Percentiles rank a stretch among this genome's conserved stretches.
phyloP scores from a whole-genome alignment of 139 green algal species.

The Pleodorina starrii region DNA sequence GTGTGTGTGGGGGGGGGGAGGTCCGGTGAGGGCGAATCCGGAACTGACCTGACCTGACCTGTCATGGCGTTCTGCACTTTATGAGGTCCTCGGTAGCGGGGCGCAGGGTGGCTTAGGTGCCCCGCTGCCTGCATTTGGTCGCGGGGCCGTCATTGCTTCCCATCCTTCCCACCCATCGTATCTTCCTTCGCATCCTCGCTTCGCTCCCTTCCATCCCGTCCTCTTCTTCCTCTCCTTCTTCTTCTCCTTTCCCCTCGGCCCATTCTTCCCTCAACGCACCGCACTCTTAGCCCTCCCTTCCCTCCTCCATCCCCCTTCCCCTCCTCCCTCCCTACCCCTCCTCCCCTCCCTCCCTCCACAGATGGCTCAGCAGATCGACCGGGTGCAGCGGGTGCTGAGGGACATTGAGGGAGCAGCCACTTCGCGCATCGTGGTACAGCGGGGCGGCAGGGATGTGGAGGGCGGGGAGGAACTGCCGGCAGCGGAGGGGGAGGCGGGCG shows the following conservation, averaged over 20 bases:
- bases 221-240: background rate
- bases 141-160: background rate
- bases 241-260: background rate
- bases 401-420: background rate
- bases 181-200: background rate
- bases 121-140: no score
- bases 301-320: background rate
- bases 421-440: slow-evolving; percentile 29
- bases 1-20: background rate
- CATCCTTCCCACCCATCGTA: background rate
- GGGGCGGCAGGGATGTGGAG: slow-evolving; percentile 2
- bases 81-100: no score
- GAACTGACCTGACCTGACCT: background rate
- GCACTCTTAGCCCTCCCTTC: background rate
- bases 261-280: background rate
- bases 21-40: background rate
- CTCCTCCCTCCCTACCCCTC: background rate
- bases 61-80: background rate
- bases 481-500: no score
- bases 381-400: slow-evolving; percentile 2
- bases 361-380: slow-evolving; percentile 50
- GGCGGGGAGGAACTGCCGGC: background rate
- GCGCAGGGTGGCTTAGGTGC: no score
- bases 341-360: background rate
- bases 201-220: background rate